Evolutionary conservation across 371 early-diverging fungal genomes (phyloP), one percentile per base, ranked within the genome.

Genomic region (Chytridium lagenaria): DNA sequence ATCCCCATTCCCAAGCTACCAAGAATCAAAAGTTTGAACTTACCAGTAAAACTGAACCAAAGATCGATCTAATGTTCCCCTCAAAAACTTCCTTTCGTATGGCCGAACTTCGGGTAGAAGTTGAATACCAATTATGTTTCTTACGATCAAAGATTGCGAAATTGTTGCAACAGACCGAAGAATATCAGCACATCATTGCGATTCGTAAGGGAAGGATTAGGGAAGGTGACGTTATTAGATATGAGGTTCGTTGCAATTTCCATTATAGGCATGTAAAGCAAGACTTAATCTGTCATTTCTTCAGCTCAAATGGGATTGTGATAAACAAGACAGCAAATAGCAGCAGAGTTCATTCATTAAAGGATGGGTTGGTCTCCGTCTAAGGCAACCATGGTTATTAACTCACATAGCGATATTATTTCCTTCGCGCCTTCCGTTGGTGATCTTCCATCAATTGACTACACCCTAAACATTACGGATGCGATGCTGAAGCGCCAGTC

Each of bases 131-230:
- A 19, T 7, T n/a, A n/a, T n/a, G n/a, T n/a, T n/a, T 28, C 10
- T 28, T 57, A 28, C 57, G 26, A 15, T 57, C 10, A 15, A 40
- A 50, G 67, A 10, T 16, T 30, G 16, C 7, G 63, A 63, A 3
- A 19, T 63, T 19, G 36, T 63, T 19, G 28, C 33, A 15, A 33
- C 26, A 10, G 63, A 63, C 36, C 63, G 33, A 10, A 30, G 63
- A 37, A 34, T 63, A 63, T 63, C 63, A 12, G 12, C 28, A 5
- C 19, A 63, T 19, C 63, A 63, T 34, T 63, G 63, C 63, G 37
- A 2, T 34, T 63, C 23, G 63, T 34, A 7, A 7, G 10, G 22
- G 26, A 55, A 26, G 57, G 57, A 30, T 23, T 23, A 30, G 30
- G 26, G 10, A 30, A 26, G 22, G 10, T 55, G 7, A 7, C 23